A percentile compares a stretch with the other conserved stretches of the same genome.
Evolutionary conservation across 768 basidiomycete genomes (phyloP).

Genomic region (Tulasnella sp.): DNA sequence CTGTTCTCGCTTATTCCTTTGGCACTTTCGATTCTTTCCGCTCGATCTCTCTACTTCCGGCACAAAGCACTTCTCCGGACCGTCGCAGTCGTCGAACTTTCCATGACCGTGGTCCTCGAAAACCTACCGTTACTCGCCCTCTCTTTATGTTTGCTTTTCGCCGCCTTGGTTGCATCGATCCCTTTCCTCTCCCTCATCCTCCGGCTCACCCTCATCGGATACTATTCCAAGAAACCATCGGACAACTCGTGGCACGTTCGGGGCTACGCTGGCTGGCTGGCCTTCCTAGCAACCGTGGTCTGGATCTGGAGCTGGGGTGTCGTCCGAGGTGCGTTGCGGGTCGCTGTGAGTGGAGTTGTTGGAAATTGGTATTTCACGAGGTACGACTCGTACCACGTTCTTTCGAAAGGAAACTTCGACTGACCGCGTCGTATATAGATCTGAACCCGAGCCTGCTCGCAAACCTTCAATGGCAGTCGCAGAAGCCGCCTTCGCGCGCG

Average conservation of each 20-base stretch:
- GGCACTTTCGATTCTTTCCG: conserved; percentile 54
- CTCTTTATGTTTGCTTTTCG: conserved; percentile 60
- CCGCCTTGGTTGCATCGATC: conserved; percentile 54
- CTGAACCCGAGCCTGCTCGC: neutral
- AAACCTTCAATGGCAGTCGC: conserved; percentile 38
- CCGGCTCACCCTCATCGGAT: conserved; percentile 62
- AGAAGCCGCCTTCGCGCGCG: conserved; percentile 64
- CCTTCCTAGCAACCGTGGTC: conserved; percentile 36
- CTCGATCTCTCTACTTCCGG: conserved; percentile 37
- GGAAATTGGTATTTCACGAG: conserved; percentile 85
- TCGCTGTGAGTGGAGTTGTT: conserved; percentile 68
- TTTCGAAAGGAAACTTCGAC: conserved; percentile 12
- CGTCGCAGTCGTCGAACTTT: conserved; percentile 35
- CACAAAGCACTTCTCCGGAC: conserved; percentile 54
- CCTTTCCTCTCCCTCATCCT: conserved; percentile 72
- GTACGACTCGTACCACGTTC: conserved; percentile 30
- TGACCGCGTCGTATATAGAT: neutral
- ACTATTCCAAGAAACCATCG: conserved; percentile 35
- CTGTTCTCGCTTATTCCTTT: conserved; percentile 72
- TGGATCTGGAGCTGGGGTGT: conserved; percentile 76
- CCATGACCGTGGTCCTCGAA: conserved; percentile 55
- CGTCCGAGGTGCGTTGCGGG: conserved; percentile 64
- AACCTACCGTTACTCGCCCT: conserved; percentile 67
- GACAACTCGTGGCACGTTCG: conserved; percentile 40
- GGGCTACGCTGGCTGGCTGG: conserved; percentile 70